phyloP scores from a whole-genome alignment of 2,329 filamentous ascomycete genomes.

The Talaromyces sp. region DNA sequence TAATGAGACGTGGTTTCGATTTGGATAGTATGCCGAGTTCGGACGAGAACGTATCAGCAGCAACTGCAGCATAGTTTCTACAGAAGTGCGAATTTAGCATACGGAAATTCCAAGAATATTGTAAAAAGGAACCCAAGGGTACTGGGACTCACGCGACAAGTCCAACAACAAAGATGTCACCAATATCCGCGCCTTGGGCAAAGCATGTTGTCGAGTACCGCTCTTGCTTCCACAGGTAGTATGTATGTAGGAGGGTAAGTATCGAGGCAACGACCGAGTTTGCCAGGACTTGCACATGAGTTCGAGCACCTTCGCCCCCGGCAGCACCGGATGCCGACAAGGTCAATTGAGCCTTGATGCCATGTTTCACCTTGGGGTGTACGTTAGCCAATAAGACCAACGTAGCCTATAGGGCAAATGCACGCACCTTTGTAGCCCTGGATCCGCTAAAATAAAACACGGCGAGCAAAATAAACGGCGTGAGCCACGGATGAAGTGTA shows the following conservation, averaged over 20 bases:
- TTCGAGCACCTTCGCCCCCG: slow-evolving; percentile 77
- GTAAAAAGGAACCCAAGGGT: neutral
- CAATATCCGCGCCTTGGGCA: slow-evolving; percentile 23
- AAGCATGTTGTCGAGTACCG: slow-evolving; percentile 30
- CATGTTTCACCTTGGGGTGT: slow-evolving; percentile 66
- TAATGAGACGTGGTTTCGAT: slow-evolving; percentile 75
- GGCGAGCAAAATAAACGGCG: slow-evolving; percentile 78
- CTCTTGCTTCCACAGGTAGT: slow-evolving; percentile 28
- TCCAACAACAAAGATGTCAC: slow-evolving; percentile 35
- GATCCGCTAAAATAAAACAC: slow-evolving; percentile 87
- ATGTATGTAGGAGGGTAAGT: slow-evolving; percentile 49
- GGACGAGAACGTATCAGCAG: slow-evolving; percentile 90
- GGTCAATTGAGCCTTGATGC: slow-evolving; percentile 76
- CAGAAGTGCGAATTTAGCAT: neutral
- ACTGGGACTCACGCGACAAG: slow-evolving; percentile 34
- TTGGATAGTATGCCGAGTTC: slow-evolving; percentile 88
- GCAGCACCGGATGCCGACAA: slow-evolving; percentile 64
- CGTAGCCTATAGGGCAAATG: neutral
- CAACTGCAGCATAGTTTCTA: slow-evolving; percentile 80
- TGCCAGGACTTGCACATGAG: slow-evolving; percentile 81
- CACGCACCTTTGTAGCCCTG: slow-evolving; percentile 67
- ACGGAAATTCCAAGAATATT: neutral
- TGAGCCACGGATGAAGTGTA: slow-evolving; percentile 85
- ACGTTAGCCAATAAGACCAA: neutral
- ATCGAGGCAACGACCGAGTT: slow-evolving; percentile 78